Evolutionary conservation across 1,284 basidiomycete genomes (phyloP), one percentile per base, ranked within the genome.

Genomic region (Ustilago sp.): DNA sequence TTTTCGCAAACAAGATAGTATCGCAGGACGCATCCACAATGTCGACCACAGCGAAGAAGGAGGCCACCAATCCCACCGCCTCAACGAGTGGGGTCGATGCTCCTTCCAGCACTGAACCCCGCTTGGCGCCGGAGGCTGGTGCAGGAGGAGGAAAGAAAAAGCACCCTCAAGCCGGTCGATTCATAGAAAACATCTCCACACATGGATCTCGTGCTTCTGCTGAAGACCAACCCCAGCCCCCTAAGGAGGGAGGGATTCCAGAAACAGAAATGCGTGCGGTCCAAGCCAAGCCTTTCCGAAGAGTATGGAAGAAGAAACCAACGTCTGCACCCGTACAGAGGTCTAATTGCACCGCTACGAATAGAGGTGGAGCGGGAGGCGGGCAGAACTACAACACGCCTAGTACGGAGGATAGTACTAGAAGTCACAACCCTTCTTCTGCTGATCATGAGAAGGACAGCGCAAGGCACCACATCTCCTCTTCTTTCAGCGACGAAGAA

Each of bases 171-270:
- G 67, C 52, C 6, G 74, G 74, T 6, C 68, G 68, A 31, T 76
- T 76, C 35, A 71, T 76, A 59, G 74, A 71, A 41, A 76, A 48
- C 43, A 70, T 75, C 58, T 70, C 72, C 6, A 63, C 60, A 3
- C 68, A 75, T 36, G 73, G 68, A 38, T 75, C 73, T 12, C 59
- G 73, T 31, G 68, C 63, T 35, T 75, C 73, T 35, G 73, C 61
- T 59, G 73, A 75, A 32, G 47, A 65, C 13, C 51, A 52, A 12
- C 53, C 57, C 9, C 45, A 45, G 7, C 41, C 41, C 17, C 41
- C 3, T 19, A 28, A 8, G n/a, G 45, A 19, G 11, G n/a, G 5
- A 19, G 59, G 41, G 6, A 23, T 59, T 8, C 63, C 64, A 2
- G 60, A 67, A 41, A 67, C 32, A 4, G 60, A 67, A 52, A 67